phyloP scores from a whole-genome alignment of 306 rosid genomes.

The Benincasa hispida region DNA sequence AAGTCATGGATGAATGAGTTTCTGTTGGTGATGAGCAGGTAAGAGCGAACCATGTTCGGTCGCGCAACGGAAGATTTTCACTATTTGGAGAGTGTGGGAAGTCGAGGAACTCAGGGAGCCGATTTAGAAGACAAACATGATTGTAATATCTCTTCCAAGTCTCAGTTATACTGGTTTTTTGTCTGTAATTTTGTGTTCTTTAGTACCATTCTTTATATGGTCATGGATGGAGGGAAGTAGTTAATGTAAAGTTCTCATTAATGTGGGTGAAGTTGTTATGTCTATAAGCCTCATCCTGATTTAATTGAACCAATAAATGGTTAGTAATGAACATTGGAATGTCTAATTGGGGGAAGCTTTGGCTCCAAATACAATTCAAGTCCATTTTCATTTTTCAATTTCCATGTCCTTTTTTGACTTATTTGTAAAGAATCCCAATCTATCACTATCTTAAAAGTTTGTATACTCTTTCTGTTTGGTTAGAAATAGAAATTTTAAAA shows the following conservation, averaged over 20 bases:
- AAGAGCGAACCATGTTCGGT: conserved; percentile 41
- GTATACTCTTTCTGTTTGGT: not conserved
- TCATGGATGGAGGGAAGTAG: conserved; percentile 22
- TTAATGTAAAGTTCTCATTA: conserved; percentile 27
- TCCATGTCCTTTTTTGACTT: not conserved
- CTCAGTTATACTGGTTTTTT: conserved; percentile 8
- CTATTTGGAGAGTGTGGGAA: conserved; percentile 75
- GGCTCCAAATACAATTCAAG: not conserved
- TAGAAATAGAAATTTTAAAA: not conserved
- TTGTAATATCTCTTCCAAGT: conserved; percentile 3
- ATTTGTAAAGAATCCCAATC: not conserved
- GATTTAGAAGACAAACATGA: conserved; percentile 23
- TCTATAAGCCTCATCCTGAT: conserved; percentile 2
- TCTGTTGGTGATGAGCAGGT: conserved; percentile 32
- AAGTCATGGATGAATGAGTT: not conserved
- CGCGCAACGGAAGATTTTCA: conserved; percentile 35
- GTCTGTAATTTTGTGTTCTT: conserved; percentile 11
- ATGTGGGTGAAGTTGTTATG: not conserved
- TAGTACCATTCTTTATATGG: conserved; percentile 52
- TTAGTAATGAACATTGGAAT: conserved; percentile 6
- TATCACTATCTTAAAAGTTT: not conserved
- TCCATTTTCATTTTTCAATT: not conserved
- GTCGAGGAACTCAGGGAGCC: conserved; percentile 37
- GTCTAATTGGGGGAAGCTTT: not conserved
- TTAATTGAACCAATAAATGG: not conserved